A percentile compares a stretch with the other conserved stretches of the same genome.
phyloP scores from a whole-genome alignment of 805 yeast genomes.

The Tetrapisispora iriomotensis region DNA sequence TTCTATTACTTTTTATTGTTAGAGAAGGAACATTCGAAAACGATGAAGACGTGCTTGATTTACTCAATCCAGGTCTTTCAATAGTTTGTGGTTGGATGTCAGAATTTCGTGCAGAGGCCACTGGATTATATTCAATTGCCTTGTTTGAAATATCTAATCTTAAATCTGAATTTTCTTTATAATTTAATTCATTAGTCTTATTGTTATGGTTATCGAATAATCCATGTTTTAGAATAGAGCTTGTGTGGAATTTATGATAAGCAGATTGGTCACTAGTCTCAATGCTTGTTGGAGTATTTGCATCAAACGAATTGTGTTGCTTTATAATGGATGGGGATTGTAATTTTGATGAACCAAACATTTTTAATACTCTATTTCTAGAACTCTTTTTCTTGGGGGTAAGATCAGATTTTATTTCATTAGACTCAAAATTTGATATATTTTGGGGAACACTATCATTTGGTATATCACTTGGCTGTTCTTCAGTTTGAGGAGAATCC shows the following conservation, averaged over 20 bases:
- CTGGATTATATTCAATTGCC: no score
- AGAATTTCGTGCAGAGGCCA: not conserved
- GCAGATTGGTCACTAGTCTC: no score
- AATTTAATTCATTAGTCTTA: no score
- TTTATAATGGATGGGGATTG: not conserved
- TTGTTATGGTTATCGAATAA: not conserved
- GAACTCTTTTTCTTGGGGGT: constrained; percentile 19
- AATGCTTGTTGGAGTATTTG: no score
- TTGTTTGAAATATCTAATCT: no score
- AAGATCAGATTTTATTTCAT: not conserved
- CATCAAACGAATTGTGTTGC: not conserved
- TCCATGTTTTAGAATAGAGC: not conserved
- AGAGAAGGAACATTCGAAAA: not conserved
- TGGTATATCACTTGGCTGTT: not conserved
- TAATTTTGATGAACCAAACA: constrained; percentile 17
- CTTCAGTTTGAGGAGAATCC: constrained; percentile 8
- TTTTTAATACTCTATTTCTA: constrained; percentile 24
- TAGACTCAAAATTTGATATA: not conserved
- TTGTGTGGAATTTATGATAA: not conserved
- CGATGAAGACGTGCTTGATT: not conserved
- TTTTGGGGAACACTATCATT: not conserved
- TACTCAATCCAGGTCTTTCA: not conserved
- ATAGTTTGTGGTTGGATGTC: not conserved
- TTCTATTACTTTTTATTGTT: not conserved
- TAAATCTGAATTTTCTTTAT: no score